These are phyloP conservation scores for Rubus idaeus DNA, from an alignment of 306 rosid species.

Conservation along the genomic window DNA sequence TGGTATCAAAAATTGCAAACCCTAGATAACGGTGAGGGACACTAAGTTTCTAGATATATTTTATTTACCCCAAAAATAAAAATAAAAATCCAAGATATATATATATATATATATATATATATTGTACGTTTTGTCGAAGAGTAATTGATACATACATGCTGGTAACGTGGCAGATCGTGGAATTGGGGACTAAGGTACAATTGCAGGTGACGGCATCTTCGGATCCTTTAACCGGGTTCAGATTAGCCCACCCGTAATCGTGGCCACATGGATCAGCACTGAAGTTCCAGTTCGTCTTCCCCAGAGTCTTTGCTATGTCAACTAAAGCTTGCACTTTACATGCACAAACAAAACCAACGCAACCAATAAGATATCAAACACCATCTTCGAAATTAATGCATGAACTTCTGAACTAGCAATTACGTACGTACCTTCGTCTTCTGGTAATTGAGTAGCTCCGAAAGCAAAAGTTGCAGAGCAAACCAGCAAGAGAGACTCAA, in stretches of 20 bases:
- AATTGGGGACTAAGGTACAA: constrained; percentile 21
- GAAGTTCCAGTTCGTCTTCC: constrained; percentile 53
- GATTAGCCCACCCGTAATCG: constrained; percentile 36
- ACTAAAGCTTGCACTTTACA: constrained; percentile 45
- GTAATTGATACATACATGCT: constrained; percentile 40
- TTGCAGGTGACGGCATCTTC: constrained; percentile 43
- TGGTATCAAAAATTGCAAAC: too few species aligned
- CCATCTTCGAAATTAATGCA: background rate
- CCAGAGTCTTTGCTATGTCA: constrained; percentile 44
- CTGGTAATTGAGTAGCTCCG: constrained; percentile 27
- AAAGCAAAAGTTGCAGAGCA: constrained; percentile 21
- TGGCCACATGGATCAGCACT: constrained; percentile 51
- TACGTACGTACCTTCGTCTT: constrained; percentile 30
- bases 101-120: too few species aligned
- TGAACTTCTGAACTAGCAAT: background rate
- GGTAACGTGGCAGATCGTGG: constrained; percentile 50
- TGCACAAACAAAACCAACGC: background rate
- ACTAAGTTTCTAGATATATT: too few species aligned
- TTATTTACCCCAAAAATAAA: too few species aligned
- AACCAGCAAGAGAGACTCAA: constrained; percentile 10
- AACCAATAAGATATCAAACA: background rate
- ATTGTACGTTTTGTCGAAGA: too few species aligned
- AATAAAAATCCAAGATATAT: too few species aligned
- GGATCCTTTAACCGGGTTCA: constrained; percentile 5
- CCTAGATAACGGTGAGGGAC: too few species aligned